Evolutionary conservation across 768 basidiomycete species (phyloP).

Genomic region (Suillus clintonianus): DNA sequence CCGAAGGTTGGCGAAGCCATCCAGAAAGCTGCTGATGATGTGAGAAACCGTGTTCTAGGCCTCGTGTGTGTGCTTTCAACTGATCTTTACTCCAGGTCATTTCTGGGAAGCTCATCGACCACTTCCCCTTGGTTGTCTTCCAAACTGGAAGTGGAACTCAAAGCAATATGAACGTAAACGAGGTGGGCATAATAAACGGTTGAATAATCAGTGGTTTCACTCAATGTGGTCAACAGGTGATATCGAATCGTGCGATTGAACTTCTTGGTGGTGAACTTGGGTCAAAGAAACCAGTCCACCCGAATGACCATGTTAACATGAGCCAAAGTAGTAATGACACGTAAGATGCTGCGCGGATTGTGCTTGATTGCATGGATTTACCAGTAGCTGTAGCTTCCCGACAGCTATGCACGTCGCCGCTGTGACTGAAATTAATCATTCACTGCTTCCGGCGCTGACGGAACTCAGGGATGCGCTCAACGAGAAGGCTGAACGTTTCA

Average conservation of each 20-base stretch:
- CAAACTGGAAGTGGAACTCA: slow-evolving; percentile 99
- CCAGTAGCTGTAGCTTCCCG: slow-evolving; percentile 69
- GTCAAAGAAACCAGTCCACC: slow-evolving; percentile 96
- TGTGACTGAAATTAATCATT: slow-evolving; percentile 79
- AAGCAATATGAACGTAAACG: slow-evolving; percentile 99
- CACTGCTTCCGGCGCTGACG: slow-evolving; percentile 82
- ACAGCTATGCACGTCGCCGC: slow-evolving; percentile 99
- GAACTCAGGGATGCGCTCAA: slow-evolving; percentile 84
- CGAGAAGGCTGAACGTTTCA: slow-evolving; percentile 80
- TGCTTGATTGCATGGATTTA: background rate
- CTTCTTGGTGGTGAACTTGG: slow-evolving; percentile 93
- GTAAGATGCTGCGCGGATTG: slow-evolving; percentile 45
- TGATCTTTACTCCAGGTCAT: slow-evolving; percentile 69
- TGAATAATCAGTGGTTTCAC: background rate
- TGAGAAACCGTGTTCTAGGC: slow-evolving; percentile 33
- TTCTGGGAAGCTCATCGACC: slow-evolving; percentile 88
- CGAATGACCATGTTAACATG: slow-evolving; percentile 99
- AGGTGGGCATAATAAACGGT: slow-evolving; percentile 48
- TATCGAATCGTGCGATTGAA: slow-evolving; percentile 98
- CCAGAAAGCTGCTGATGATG: slow-evolving; percentile 92
- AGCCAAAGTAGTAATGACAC: slow-evolving; percentile 99
- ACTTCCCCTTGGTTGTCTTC: slow-evolving; percentile 98
- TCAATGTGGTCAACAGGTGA: slow-evolving; percentile 57
- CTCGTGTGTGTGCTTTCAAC: background rate
- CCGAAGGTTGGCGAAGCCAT: slow-evolving; percentile 86